phyloP scores from a whole-genome alignment of 2,329 filamentous ascomycete species.

The Sporothrix protearum region DNA sequence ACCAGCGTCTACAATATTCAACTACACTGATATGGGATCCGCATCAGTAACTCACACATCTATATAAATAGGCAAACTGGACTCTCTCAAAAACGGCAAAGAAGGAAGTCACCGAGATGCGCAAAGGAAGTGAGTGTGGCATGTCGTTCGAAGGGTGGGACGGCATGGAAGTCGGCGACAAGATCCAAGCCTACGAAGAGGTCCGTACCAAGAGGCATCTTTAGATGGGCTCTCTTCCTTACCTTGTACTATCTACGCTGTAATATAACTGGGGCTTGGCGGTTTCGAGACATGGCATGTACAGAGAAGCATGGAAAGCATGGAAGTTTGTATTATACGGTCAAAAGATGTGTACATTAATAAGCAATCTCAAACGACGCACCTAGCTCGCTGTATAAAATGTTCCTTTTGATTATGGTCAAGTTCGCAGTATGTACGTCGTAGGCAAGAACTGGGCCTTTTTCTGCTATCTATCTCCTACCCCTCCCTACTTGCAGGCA shows the following conservation, averaged over 20 bases:
- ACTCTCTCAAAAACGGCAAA: conserved; percentile 89
- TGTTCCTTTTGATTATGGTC: background rate
- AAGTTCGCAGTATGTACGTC: background rate
- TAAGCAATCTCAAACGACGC: background rate
- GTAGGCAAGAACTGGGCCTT: background rate
- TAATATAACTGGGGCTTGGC: background rate
- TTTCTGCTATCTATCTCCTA: background rate
- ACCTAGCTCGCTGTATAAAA: background rate
- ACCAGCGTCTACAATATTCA: background rate
- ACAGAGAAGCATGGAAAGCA: background rate
- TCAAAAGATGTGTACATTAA: background rate
- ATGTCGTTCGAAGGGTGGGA: conserved; percentile 79
- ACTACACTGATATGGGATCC: background rate
- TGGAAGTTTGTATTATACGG: background rate
- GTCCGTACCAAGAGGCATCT: conserved; percentile 63
- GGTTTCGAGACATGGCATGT: background rate
- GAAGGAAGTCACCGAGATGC: conserved; percentile 85
- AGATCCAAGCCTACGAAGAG: conserved; percentile 84
- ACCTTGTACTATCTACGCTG: background rate
- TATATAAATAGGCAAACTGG: conserved; percentile 74
- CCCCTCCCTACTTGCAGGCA: conserved; percentile 49
- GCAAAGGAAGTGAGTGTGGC: conserved; percentile 90
- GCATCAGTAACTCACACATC: background rate
- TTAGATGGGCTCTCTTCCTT: conserved; percentile 35
- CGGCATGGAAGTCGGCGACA: conserved; percentile 74